Evolutionary conservation across 1,284 basidiomycete species (phyloP).

Genomic region (Marasmius fiardii): DNA sequence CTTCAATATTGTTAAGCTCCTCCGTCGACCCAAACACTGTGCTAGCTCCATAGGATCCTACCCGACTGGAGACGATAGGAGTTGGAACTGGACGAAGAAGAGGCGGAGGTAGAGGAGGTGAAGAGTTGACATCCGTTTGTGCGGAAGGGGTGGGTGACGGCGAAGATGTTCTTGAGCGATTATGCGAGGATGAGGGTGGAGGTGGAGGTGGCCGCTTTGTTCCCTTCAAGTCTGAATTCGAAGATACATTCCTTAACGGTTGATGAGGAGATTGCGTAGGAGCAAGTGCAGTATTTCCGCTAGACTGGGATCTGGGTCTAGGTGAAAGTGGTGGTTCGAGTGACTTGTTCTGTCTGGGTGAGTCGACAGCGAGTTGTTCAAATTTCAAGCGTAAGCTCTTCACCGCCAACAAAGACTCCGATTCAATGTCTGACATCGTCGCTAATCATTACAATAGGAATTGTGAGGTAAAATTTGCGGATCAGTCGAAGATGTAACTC

Average conservation of each 20-base stretch:
- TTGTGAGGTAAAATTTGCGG: neutral
- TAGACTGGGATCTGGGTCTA: neutral
- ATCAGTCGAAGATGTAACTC: neutral
- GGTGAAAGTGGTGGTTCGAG: slow-evolving; percentile 28
- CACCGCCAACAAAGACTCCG: slow-evolving; percentile 54
- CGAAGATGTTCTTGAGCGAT: slow-evolving; percentile 7
- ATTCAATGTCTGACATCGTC: slow-evolving; percentile 38
- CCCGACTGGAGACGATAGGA: neutral
- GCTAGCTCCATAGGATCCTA: neutral
- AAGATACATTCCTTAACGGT: slow-evolving; percentile 40
- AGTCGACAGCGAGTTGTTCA: slow-evolving; percentile 48
- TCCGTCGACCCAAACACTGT: slow-evolving; percentile 14
- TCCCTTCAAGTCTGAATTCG: slow-evolving; percentile 49
- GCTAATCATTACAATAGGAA: neutral
- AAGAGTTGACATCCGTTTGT: neutral
- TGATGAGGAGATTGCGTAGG: slow-evolving; percentile 18
- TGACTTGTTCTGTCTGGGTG: slow-evolving; percentile 23
- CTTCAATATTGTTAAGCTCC: slow-evolving; percentile 20
- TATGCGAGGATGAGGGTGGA: slow-evolving; percentile 27
- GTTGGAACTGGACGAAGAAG: slow-evolving; percentile 40
- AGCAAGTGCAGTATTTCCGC: slow-evolving; percentile 30
- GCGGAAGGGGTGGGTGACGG: too few species aligned
- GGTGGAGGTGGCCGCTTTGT: slow-evolving; percentile 55
- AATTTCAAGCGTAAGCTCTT: slow-evolving; percentile 66
- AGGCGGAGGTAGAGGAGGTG: slow-evolving; percentile 25